Evolutionary conservation across 2,329 filamentous ascomycete species (phyloP).

Genomic region (Microdochium paspali): DNA sequence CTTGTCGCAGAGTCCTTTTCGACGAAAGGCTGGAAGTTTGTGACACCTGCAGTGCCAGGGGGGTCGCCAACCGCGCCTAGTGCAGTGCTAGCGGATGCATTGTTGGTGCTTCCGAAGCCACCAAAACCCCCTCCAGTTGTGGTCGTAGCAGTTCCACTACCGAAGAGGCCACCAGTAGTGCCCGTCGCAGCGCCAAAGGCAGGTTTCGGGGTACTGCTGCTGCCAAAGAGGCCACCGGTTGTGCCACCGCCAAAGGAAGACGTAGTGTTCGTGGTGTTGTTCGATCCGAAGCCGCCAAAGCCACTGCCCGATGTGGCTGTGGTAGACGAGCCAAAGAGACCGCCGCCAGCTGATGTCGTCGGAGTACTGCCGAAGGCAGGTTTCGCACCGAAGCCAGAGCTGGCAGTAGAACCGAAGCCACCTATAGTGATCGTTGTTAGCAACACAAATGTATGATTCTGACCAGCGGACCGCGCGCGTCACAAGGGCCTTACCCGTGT

Average conservation of each 20-base stretch:
- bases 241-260: conserved; percentile 12
- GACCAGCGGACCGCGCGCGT: background rate
- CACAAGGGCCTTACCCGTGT: conserved; percentile 24
- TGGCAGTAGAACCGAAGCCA: conserved; percentile 26
- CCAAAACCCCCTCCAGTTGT: conserved; percentile 25
- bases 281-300: conserved; percentile 28
- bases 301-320: conserved; percentile 16
- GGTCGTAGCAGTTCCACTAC: conserved; percentile 22
- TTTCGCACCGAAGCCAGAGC: conserved; percentile 13
- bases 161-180: conserved; percentile 13
- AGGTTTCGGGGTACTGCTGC: conserved; percentile 8
- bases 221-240: conserved; percentile 24
- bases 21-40: conserved; percentile 57
- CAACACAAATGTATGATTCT: background rate
- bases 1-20: conserved; percentile 62
- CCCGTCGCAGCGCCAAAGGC: background rate
- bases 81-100: conserved; percentile 32
- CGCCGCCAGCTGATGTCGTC: conserved; percentile 24
- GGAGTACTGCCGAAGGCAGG: conserved; percentile 18
- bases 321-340: conserved; percentile 39
- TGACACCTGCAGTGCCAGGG: conserved; percentile 56
- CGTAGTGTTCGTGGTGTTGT: conserved; percentile 22
- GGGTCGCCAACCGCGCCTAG: conserved; percentile 45
- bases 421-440: conserved; percentile 9
- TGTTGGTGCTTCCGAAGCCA: conserved; percentile 31